Conservation (phyloP, 2,329 filamentous ascomycete species). For the Rhinocladiella mackenziei region DNA sequence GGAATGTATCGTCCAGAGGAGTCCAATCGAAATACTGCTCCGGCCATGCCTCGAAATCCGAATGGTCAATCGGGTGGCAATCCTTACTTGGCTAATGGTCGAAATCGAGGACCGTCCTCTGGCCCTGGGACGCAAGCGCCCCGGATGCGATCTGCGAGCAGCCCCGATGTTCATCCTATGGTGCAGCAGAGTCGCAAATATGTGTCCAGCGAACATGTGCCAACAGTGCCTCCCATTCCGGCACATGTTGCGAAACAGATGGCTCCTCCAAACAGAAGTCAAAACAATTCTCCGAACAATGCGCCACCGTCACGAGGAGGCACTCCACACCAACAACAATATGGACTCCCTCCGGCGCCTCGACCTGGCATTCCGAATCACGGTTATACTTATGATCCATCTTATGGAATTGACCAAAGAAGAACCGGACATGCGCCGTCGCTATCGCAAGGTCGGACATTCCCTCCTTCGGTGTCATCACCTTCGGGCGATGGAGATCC, state of each 20-base stretch:
- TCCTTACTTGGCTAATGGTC: conserved; percentile 59
- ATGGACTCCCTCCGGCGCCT: conserved; percentile 42
- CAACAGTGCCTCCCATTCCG: conserved; percentile 72
- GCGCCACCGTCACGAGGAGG: conserved; percentile 64
- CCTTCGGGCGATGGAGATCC: conserved; percentile 35
- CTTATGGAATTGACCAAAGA: conserved; percentile 21
- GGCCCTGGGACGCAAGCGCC: conserved; percentile 32
- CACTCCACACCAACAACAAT: conserved; percentile 63
- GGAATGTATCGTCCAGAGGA: conserved; percentile 66
- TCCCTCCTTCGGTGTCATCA: conserved; percentile 30
- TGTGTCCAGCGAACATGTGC: conserved; percentile 53
- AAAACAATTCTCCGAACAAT: conserved; percentile 72
- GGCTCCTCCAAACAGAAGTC: conserved; percentile 67
- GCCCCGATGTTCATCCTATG: conserved; percentile 80
- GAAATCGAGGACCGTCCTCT: conserved; percentile 15
- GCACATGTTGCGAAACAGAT: conserved; percentile 61
- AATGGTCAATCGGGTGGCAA: conserved; percentile 55
- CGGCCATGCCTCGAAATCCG: conserved; percentile 79
- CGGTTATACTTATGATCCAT: conserved; percentile 27
- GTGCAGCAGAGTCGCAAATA: conserved; percentile 49
- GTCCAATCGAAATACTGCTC: conserved; percentile 79
- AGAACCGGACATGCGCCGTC: conserved; percentile 23
- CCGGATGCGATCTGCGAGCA: conserved; percentile 86
- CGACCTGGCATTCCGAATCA: conserved; percentile 24
- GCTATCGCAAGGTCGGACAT: conserved; percentile 34